Evolutionary conservation across 1,284 basidiomycete species (phyloP).

Genomic region (Phaffia rhodozyma): DNA sequence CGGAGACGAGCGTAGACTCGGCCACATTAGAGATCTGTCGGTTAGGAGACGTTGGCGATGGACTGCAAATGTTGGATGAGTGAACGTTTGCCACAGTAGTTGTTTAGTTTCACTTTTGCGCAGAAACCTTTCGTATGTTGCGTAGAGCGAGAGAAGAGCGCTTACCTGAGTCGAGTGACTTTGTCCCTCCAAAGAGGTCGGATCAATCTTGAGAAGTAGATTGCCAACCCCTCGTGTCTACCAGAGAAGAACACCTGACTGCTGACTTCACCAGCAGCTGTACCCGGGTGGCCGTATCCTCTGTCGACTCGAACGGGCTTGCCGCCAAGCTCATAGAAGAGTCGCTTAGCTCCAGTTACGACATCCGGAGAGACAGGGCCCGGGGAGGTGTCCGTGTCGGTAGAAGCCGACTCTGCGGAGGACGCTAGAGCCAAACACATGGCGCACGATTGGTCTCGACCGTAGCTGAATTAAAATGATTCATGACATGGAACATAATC

Average conservation of each 20-base stretch:
- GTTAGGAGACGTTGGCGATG: constrained; percentile 42
- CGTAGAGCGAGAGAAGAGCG: constrained; percentile 14
- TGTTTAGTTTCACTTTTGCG: too few species aligned
- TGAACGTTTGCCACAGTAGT: neutral
- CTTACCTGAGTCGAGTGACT: constrained; percentile 52
- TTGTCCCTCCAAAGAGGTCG: constrained; percentile 78
- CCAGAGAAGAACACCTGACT: constrained; percentile 58
- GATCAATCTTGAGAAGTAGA: constrained; percentile 75
- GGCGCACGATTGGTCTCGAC: constrained; percentile 75
- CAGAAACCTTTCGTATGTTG: neutral
- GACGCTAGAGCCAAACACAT: constrained; percentile 62
- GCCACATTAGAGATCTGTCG: constrained; percentile 42
- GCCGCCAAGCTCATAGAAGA: constrained; percentile 73
- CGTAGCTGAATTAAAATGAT: constrained; percentile 46
- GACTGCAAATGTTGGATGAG: constrained; percentile 18
- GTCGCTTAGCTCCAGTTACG: constrained; percentile 56
- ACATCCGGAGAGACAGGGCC: constrained; percentile 46
- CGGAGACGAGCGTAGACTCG: constrained; percentile 50
- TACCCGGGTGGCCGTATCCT: constrained; percentile 28
- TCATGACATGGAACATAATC: neutral
- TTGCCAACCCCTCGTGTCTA: constrained; percentile 73
- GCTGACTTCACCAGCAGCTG: constrained; percentile 3
- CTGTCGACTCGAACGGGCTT: constrained; percentile 64
- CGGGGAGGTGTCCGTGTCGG: neutral
- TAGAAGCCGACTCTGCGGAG: constrained; percentile 25